Base-by-base conservation (phyloP, 2,329 filamentous ascomycete species). In the Diaporthe eres region DNA sequence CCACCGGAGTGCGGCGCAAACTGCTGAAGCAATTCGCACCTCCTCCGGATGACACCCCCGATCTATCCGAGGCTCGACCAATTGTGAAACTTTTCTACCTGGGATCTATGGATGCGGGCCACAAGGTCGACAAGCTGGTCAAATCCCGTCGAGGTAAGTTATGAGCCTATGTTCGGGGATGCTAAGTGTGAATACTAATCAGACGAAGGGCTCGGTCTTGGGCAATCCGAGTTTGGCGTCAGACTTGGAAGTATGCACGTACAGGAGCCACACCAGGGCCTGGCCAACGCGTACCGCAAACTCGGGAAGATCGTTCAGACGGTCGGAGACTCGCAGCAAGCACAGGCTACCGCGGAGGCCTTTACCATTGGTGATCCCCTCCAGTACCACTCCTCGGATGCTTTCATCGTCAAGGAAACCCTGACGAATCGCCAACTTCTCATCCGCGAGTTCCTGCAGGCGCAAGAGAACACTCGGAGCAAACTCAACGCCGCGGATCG, bases 11-110 rank as follows among this genome's bases (percentile, higher is more conserved):
- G 80, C 92, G 97, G 78, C 91, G 97, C 82, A 98, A 98, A 87
- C 94, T 98, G 77, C 88, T 99, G 83, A 99, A 99, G 88, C 97
- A 99, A 84, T 99, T 99, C 85, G 96, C 97, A 51, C 97, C 97
- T 44, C 97, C 97, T 0, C 96, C 97, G 17, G 97, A 99, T 84
- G 97, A 99, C 84, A 98, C 97, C 1, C 96, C 96, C 13, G 97
- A 99, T 86, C 89, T 99, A 74, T 93, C 96, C 78, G 93, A 97
- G 80, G 95, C 96, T 28, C 91, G 97, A 72, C 97, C 97, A 0
- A 89, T 95, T 58, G 97, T 98, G 51, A 99, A 99, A 87, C 90
- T 96, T 65, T 98, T 99, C 83, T 99, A 99, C 82, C 88, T 99
- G 31, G 95, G 95, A 28, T 93, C 95, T 9, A 98, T 99, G 95